phyloP scores from a whole-genome alignment of 805 yeast genomes.

The Cephaloascus fragrans region DNA sequence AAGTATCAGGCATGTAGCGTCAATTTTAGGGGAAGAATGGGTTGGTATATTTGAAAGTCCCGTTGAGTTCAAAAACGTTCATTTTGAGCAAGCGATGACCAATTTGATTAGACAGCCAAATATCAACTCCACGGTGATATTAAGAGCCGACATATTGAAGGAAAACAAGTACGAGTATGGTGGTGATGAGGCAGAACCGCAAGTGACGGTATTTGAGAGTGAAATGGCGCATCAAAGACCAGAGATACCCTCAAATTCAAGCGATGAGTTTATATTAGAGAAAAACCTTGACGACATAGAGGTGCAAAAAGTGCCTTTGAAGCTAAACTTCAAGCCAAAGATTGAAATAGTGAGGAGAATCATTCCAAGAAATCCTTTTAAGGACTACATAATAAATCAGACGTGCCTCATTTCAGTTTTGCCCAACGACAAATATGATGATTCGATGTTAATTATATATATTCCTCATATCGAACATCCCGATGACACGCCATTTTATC shows the following conservation, averaged over 20 bases:
- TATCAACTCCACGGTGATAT: slow-evolving; percentile 82
- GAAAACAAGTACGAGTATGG: slow-evolving; percentile 34
- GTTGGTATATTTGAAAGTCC: slow-evolving; percentile 40
- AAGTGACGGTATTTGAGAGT: slow-evolving; percentile 12
- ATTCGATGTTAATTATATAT: slow-evolving; percentile 54
- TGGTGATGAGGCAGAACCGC: slow-evolving; percentile 15
- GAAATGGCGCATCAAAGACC: slow-evolving; percentile 16
- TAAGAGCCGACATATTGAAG: slow-evolving; percentile 74
- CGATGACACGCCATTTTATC: slow-evolving; percentile 72
- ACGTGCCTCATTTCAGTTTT: slow-evolving; percentile 52
- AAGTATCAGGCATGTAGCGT: slow-evolving; percentile 25
- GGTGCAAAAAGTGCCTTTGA: slow-evolving; percentile 23
- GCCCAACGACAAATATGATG: slow-evolving; percentile 11
- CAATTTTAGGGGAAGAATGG: slow-evolving; percentile 55
- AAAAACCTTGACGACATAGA: slow-evolving; percentile 30
- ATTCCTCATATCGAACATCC: slow-evolving; percentile 58
- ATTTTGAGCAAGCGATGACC: slow-evolving; percentile 69
- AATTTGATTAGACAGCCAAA: slow-evolving; percentile 78
- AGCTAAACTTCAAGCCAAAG: slow-evolving; percentile 19
- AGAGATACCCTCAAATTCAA: slow-evolving; percentile 14
- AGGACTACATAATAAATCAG: slow-evolving; percentile 77
- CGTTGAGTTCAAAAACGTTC: slow-evolving; percentile 40
- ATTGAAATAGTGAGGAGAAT: slow-evolving; percentile 67
- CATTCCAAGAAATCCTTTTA: slow-evolving; percentile 85
- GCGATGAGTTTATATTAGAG: slow-evolving; percentile 7